Evolutionary conservation across 192 early-diverging fungal genomes (phyloP), one percentile per base, ranked within the genome.

Genomic region (Spinellus fusiger): DNA sequence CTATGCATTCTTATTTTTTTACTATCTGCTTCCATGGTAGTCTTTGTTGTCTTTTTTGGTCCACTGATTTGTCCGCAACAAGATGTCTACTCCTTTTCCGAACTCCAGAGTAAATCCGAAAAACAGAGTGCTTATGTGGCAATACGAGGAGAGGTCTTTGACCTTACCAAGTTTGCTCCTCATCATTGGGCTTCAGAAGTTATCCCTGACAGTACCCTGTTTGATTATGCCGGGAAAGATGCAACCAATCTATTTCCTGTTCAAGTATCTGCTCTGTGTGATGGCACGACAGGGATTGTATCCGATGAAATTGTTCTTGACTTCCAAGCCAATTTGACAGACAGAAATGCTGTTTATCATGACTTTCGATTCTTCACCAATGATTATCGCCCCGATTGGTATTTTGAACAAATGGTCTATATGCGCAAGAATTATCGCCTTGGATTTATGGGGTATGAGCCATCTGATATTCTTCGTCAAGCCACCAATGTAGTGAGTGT

Each of bases 1-100:
- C 82, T 99, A 15, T 95, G 93, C 62, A 62, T 90, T 66, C 73
- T 98, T 55, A 92, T 96, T 35, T 77, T 87, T 32, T 77, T 93
- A 51, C 63, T 95, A 54, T 91, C 89, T 25, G 78, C 69, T n/a
- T 64, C 88, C 62, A 86, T 95, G 59, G 78, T 98, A 22, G 91
- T 97, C 65, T 88, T 94, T 65, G 94, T 93, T 49, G 88, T 80
- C 20, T 82, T 83, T 20, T 77, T 90, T 49, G 89, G 90, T 16
- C 73, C 82, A 49, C 72, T 91, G 26, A 76, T 92, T 51, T 93
- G 89, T 64, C 90, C 89, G 5, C 73, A 77, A 53, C 86, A 87
- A 61, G 75, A 89, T 56, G 82, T 90, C 26, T 98, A 74, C 72
- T 91, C 77, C 54, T 73, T 66, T 54, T 69, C 69, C 15, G 89